Evolutionary conservation across 208 protist species (phyloP).

Genomic region (Trypanosoma avium): DNA sequence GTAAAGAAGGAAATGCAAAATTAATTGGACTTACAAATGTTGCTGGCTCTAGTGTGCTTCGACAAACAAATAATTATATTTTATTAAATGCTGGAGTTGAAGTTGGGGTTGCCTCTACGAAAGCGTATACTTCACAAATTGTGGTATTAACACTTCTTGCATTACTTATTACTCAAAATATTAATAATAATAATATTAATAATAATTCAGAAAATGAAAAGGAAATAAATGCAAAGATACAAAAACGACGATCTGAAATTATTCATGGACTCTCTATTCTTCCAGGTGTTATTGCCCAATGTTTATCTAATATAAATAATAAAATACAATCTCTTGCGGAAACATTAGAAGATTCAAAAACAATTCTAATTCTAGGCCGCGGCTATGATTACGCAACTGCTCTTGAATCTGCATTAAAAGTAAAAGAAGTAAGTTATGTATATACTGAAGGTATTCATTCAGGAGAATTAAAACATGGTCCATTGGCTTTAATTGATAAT

Average conservation of each 20-base stretch:
- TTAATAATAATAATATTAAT: not conserved
- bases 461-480: slow-evolving; percentile 98
- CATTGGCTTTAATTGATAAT: slow-evolving; percentile 96
- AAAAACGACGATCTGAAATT: slow-evolving; percentile 63
- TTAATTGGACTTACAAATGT: slow-evolving; percentile 94
- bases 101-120: slow-evolving; percentile 96
- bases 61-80: slow-evolving; percentile 81
- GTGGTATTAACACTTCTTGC: slow-evolving; percentile 89
- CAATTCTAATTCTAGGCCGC: slow-evolving; percentile 88
- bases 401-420: slow-evolving; percentile 95
- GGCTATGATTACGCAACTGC: slow-evolving; percentile 93
- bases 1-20: slow-evolving; percentile 65
- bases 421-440: slow-evolving; percentile 98
- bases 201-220: not conserved
- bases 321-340: slow-evolving; percentile 71
- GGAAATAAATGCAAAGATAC: not conserved
- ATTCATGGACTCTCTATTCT: slow-evolving; percentile 64
- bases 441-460: slow-evolving; percentile 96
- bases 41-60: slow-evolving; percentile 89
- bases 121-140: slow-evolving; percentile 97
- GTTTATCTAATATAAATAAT: slow-evolving; percentile 49
- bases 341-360: slow-evolving; percentile 43
- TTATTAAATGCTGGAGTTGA: slow-evolving; percentile 94
- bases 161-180: slow-evolving; percentile 78
- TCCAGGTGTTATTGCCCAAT: slow-evolving; percentile 50